Evolutionary conservation across 495 filamentous ascomycete genomes (phyloP).

Genomic region (Cercophora samala): DNA sequence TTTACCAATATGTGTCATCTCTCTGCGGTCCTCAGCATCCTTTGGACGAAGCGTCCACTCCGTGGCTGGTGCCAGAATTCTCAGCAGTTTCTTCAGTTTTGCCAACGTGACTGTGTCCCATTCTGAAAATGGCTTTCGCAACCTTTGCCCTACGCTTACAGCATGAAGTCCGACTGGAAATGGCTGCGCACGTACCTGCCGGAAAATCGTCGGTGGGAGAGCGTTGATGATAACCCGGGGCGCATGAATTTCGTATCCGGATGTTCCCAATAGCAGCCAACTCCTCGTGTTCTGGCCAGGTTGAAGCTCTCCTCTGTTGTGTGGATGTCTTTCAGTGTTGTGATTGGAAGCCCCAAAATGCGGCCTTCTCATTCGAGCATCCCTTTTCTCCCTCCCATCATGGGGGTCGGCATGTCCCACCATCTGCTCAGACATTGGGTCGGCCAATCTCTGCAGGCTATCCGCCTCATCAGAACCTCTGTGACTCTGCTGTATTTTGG

Average conservation of each 20-base stretch:
- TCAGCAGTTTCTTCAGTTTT: not conserved
- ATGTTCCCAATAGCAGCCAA: not conserved
- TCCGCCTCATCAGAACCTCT: too few species aligned
- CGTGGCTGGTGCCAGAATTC: not conserved
- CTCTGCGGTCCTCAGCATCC: not conserved
- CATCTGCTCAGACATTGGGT: not conserved
- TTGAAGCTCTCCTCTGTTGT: not conserved
- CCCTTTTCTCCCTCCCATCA: not conserved
- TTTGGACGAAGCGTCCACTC: not conserved
- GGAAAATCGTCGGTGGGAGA: not conserved
- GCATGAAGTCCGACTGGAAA: not conserved
- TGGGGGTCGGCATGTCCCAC: not conserved
- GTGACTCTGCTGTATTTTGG: too few species aligned
- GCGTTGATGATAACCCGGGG: not conserved
- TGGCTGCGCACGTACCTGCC: not conserved
- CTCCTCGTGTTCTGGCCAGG: not conserved
- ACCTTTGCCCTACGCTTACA: not conserved
- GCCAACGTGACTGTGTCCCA: not conserved
- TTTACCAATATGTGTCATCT: not conserved
- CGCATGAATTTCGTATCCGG: not conserved
- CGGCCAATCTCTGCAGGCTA: not conserved
- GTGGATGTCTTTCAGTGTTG: not conserved
- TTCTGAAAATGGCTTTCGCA: not conserved
- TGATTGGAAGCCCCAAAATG: not conserved
- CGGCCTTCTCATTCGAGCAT: not conserved